These are phyloP conservation scores for Coccomyxa sp. DNA, from an alignment of 139 green algal genomes.

Conservation along the genomic window DNA sequence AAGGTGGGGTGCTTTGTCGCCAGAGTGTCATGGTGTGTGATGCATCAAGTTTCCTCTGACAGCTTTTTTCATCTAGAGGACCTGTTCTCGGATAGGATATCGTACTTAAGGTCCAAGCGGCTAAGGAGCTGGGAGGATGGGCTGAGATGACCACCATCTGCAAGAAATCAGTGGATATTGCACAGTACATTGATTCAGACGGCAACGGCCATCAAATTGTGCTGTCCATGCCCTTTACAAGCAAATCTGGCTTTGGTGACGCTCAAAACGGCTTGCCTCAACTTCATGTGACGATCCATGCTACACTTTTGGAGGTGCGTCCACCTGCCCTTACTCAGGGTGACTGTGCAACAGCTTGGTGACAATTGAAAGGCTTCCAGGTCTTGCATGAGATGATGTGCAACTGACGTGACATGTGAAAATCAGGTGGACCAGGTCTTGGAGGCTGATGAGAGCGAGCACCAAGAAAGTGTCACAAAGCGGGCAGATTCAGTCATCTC, in stretches of 20 bases:
- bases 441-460: no score
- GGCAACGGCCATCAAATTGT: not conserved
- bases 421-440: no score
- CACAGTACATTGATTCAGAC: not conserved
- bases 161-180: not conserved
- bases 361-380: no score
- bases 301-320: no score
- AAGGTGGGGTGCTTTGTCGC: not conserved
- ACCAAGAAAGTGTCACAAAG: no score
- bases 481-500: no score
- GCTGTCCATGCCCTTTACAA: not conserved
- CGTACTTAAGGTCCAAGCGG: not conserved
- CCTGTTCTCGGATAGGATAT: not conserved
- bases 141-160: not conserved
- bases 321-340: no score
- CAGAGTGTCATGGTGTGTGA: not conserved
- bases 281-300: no score
- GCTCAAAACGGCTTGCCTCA: no score
- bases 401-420: no score
- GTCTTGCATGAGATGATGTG: no score
- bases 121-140: not conserved
- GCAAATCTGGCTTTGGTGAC: not conserved
- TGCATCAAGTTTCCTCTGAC: not conserved
- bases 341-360: no score
- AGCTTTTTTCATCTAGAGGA: not conserved